phyloP scores from a whole-genome alignment of 139 green algal species.

The Chlamydomonas sp. region DNA sequence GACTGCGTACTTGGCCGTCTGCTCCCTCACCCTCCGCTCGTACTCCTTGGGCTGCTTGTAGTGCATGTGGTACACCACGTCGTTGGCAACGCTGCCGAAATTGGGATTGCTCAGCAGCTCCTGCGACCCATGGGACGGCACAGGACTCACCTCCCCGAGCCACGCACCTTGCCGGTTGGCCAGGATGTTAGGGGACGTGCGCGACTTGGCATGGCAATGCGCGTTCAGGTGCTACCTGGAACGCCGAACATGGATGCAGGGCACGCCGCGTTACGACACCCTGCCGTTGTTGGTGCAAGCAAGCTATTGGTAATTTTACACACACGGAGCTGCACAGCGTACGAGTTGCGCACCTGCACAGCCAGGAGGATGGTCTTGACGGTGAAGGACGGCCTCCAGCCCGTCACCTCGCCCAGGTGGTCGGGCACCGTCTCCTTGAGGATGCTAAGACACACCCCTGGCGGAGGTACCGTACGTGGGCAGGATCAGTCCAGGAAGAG shows the following conservation, averaged over 20 bases:
- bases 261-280: neutral
- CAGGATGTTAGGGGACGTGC: no score
- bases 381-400: conserved; percentile 19
- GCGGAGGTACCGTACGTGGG: no score
- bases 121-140: neutral
- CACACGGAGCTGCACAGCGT: neutral
- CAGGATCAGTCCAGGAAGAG: no score
- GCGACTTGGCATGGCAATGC: no score
- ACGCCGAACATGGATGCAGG: no score
- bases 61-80: neutral
- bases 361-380: conserved; percentile 15
- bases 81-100: conserved; percentile 21
- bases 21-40: no score
- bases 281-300: neutral
- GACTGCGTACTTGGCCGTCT: no score
- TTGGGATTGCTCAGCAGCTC: conserved; percentile 26
- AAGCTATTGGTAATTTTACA: neutral
- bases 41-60: no score
- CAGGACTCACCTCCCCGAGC: neutral
- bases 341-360: neutral
- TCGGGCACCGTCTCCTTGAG: conserved; percentile 26
- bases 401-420: conserved; percentile 20
- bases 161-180: no score
- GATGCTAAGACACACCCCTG: conserved; percentile 23
- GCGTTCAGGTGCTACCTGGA: no score